These are phyloP conservation scores for Epichloe typhina DNA, from an alignment of 2,329 filamentous ascomycete species.

Conservation along the genomic window DNA sequence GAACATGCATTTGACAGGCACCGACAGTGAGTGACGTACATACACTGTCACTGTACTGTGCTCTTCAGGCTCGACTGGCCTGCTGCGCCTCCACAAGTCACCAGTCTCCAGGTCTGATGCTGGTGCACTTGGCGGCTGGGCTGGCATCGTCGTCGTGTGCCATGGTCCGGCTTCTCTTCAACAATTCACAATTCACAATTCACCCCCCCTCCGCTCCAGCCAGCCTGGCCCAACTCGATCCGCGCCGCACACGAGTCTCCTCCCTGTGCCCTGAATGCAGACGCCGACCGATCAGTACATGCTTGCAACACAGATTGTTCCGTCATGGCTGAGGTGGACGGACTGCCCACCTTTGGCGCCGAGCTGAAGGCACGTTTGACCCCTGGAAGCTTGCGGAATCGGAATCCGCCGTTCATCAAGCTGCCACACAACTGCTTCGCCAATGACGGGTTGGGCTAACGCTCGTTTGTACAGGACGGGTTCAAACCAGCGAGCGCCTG, in stretches of 20 bases:
- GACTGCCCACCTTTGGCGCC: slow-evolving; percentile 74
- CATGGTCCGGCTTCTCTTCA: not conserved
- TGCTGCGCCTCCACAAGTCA: no score
- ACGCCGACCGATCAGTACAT: slow-evolving; percentile 8
- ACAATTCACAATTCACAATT: not conserved
- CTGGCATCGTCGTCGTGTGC: no score
- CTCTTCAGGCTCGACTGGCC: no score
- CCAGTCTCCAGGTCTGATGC: no score
- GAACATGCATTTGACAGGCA: not conserved
- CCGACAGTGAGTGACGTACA: not conserved
- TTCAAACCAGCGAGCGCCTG: slow-evolving; percentile 92
- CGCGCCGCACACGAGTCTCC: not conserved
- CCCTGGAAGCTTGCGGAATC: not conserved
- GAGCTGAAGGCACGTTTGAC: slow-evolving; percentile 67
- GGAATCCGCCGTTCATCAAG: not conserved
- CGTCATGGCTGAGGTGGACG: slow-evolving; percentile 70
- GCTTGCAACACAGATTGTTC: slow-evolving; percentile 7
- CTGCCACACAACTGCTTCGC: not conserved
- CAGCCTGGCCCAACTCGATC: not conserved
- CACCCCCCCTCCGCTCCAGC: not conserved
- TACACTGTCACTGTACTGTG: no score
- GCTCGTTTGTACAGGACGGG: slow-evolving; percentile 52
- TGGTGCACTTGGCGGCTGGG: no score
- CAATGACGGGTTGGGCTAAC: not conserved
- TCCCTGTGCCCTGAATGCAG: not conserved